These are phyloP conservation scores for Chrysopogon serrulatus DNA, from an alignment of 176 grass and related monocot species.

Conservation along the genomic window DNA sequence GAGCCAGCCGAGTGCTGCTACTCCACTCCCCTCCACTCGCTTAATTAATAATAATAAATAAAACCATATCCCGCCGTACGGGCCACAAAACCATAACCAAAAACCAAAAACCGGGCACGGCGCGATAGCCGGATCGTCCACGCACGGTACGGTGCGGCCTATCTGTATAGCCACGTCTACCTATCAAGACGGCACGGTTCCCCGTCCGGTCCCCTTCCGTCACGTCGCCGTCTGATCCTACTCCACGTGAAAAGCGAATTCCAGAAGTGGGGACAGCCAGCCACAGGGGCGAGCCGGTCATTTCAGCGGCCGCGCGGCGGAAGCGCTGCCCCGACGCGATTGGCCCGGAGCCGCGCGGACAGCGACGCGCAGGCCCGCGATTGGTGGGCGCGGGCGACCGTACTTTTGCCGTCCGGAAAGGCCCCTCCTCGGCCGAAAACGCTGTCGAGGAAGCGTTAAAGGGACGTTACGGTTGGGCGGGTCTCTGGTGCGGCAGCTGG, in stretches of 20 bases:
- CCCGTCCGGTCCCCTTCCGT: background rate
- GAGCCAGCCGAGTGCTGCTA: no score
- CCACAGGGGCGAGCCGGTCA: background rate
- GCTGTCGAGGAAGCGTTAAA: slow-evolving; percentile 8
- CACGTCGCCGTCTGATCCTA: background rate
- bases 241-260: background rate
- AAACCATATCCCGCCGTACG: background rate
- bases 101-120: background rate
- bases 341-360: background rate
- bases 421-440: background rate
- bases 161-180: slow-evolving; percentile 13
- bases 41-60: no score
- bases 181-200: background rate
- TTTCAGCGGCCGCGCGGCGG: fast-evolving
- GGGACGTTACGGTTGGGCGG: no score
- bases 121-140: background rate
- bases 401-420: slow-evolving; percentile 10
- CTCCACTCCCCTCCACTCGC: background rate
- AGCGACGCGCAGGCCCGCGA: background rate
- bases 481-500: no score
- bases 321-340: background rate
- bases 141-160: background rate
- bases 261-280: background rate
- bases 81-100: background rate
- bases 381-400: background rate